These are phyloP conservation scores for Ophiocordyceps camponoti-leonardi DNA, from an alignment of 2,329 filamentous ascomycete genomes.

Conservation along the genomic window DNA sequence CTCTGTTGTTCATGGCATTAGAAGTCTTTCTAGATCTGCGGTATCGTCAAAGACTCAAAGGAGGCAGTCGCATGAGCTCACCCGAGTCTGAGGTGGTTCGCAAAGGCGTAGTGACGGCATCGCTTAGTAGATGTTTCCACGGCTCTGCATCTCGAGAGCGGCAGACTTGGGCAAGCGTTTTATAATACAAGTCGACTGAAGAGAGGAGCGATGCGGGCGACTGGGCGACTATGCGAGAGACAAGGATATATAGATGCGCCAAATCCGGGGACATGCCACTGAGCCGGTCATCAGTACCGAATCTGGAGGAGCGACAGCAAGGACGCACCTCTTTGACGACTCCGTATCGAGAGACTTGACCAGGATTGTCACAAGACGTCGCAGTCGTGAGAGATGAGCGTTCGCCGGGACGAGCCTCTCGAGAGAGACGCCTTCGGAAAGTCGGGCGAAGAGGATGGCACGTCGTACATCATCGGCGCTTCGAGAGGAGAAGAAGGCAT, in stretches of 20 bases:
- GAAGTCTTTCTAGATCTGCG: not conserved
- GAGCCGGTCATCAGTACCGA: not conserved
- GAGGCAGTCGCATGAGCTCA: conserved; percentile 2
- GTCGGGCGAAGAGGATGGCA: conserved; percentile 26
- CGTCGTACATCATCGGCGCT: conserved; percentile 29
- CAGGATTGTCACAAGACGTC: conserved; percentile 18
- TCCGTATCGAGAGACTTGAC: conserved; percentile 14
- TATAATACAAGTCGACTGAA: conserved; percentile 20
- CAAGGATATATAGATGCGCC: conserved; percentile 17
- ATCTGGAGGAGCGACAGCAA: not conserved
- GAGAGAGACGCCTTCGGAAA: conserved; percentile 20
- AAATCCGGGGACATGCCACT: conserved; percentile 2
- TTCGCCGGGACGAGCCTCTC: conserved; percentile 15
- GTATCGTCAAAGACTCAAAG: not conserved
- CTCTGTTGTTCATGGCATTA: not conserved
- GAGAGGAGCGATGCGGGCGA: conserved; percentile 8
- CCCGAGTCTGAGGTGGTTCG: conserved; percentile 4
- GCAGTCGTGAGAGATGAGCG: conserved; percentile 13
- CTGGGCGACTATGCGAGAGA: conserved; percentile 11
- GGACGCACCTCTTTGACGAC: conserved; percentile 9
- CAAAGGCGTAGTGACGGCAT: conserved; percentile 14
- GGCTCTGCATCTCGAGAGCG: conserved; percentile 7
- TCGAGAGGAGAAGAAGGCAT: conserved; percentile 29
- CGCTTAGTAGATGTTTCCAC: conserved; percentile 8
- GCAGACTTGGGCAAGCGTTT: conserved; percentile 19